These are phyloP conservation scores for Lepidium didymum DNA, from an alignment of 345 rosid species.

Conservation along the genomic window DNA sequence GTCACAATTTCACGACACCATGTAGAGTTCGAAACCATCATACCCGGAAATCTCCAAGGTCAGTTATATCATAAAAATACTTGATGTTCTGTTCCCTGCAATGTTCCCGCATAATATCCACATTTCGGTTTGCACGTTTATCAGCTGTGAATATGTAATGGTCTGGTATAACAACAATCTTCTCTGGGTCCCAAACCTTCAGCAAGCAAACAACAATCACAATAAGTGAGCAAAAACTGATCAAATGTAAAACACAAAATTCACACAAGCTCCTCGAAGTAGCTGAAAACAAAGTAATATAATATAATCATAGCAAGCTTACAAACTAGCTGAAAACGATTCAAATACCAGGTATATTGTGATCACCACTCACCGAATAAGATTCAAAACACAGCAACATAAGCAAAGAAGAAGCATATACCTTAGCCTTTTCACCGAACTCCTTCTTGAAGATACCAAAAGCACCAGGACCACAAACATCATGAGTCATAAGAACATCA, in stretches of 20 bases:
- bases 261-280: not conserved
- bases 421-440: conserved; percentile 88
- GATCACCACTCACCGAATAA: not conserved
- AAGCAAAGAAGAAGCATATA: not conserved
- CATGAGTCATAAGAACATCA: conserved; percentile 93
- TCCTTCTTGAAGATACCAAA: conserved; percentile 86
- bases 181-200: conserved; percentile 98
- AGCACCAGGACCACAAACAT: conserved; percentile 95
- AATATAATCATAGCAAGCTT: not conserved
- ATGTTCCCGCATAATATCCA: conserved; percentile 89
- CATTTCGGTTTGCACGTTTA: conserved; percentile 93
- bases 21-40: not conserved
- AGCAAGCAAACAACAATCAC: conserved; percentile 8
- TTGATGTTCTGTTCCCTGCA: conserved; percentile 84
- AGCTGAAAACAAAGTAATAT: not conserved
- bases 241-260: not conserved
- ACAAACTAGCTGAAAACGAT: not conserved
- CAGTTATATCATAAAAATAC: conserved; percentile 92
- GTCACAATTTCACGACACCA: not conserved
- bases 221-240: not conserved
- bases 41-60: conserved; percentile 83
- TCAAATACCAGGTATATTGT: not conserved
- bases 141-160: conserved; percentile 92
- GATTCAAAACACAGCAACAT: not conserved
- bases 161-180: conserved; percentile 90